Conservation (phyloP, 2,329 filamentous ascomycete species). For the Colletotrichum melonis region DNA sequence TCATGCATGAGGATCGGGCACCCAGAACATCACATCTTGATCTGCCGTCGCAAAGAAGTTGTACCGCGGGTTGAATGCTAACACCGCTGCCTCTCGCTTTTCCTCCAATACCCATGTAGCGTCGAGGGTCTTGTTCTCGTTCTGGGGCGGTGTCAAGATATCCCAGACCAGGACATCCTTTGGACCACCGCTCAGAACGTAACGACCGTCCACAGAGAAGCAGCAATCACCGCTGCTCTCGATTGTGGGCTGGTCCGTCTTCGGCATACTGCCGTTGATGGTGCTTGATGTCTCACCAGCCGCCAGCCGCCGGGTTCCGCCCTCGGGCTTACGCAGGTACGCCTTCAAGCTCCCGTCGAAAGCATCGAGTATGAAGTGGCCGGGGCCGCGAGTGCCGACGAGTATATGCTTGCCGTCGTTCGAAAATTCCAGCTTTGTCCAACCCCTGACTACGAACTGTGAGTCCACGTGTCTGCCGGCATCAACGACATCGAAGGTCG, state of each 20-base stretch:
- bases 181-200: slow-evolving; percentile 82
- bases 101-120: slow-evolving; percentile 75
- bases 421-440: slow-evolving; percentile 94
- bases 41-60: slow-evolving; percentile 94
- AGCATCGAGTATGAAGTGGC: slow-evolving; percentile 93
- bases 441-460: slow-evolving; percentile 74
- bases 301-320: slow-evolving; percentile 62
- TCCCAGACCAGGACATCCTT: slow-evolving; percentile 90
- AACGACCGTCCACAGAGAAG: slow-evolving; percentile 90
- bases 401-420: slow-evolving; percentile 94
- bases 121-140: slow-evolving; percentile 68
- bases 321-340: slow-evolving; percentile 72
- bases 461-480: slow-evolving; percentile 59
- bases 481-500: slow-evolving; percentile 82
- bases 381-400: slow-evolving; percentile 83
- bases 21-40: slow-evolving; percentile 83
- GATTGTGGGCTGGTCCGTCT: slow-evolving; percentile 51
- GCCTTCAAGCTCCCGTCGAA: slow-evolving; percentile 86
- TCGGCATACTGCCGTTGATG: slow-evolving; percentile 54
- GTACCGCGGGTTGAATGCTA: slow-evolving; percentile 90
- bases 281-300: slow-evolving; percentile 58
- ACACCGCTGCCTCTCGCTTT: slow-evolving; percentile 75
- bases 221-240: slow-evolving; percentile 83
- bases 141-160: slow-evolving; percentile 64
- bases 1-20: slow-evolving; percentile 73